A percentile compares a stretch with the other conserved stretches of the same genome.
phyloP scores from a whole-genome alignment of 1,284 basidiomycete genomes.

The Ustilago shanxiensis region DNA sequence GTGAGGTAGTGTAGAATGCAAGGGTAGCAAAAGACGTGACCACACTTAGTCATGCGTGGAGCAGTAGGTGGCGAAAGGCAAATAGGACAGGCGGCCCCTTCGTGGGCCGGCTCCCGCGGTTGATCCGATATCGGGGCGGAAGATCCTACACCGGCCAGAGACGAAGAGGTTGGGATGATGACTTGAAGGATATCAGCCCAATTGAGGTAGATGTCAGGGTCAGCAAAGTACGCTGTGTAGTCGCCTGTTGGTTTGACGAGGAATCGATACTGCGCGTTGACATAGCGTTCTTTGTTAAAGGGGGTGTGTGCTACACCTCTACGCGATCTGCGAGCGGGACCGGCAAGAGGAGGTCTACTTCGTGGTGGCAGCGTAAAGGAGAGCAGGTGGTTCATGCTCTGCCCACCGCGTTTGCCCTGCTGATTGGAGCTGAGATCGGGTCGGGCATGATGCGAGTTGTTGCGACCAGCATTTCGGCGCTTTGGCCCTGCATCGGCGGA shows the following conservation, averaged over 20 bases:
- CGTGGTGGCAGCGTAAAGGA: conserved; percentile 68
- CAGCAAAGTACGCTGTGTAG: conserved; percentile 65
- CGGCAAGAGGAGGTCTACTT: conserved; percentile 55
- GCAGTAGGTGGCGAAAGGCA: conserved; percentile 91
- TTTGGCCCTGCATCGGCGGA: conserved; percentile 26
- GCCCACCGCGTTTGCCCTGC: conserved; percentile 50
- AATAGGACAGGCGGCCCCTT: conserved; percentile 87
- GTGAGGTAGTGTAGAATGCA: conserved; percentile 80
- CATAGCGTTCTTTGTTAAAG: conserved; percentile 69
- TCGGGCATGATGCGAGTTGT: conserved; percentile 27
- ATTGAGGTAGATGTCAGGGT: conserved; percentile 66
- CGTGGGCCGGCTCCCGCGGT: conserved; percentile 72
- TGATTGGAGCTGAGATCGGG: conserved; percentile 25
- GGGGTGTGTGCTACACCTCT: conserved; percentile 45
- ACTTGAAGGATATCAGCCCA: conserved; percentile 91
- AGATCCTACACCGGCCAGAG: conserved; percentile 59
- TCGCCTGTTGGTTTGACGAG: conserved; percentile 68
- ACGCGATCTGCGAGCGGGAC: conserved; percentile 53
- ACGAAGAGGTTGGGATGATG: conserved; percentile 81
- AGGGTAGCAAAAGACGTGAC: conserved; percentile 78
- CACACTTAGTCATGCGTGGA: conserved; percentile 96
- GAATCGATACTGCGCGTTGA: conserved; percentile 69
- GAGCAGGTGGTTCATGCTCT: conserved; percentile 67
- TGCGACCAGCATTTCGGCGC: conserved; percentile 29
- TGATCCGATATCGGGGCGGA: conserved; percentile 43